These are phyloP conservation scores for Boletus rubescentipes DNA, from an alignment of 768 basidiomycete genomes.

Conservation along the genomic window DNA sequence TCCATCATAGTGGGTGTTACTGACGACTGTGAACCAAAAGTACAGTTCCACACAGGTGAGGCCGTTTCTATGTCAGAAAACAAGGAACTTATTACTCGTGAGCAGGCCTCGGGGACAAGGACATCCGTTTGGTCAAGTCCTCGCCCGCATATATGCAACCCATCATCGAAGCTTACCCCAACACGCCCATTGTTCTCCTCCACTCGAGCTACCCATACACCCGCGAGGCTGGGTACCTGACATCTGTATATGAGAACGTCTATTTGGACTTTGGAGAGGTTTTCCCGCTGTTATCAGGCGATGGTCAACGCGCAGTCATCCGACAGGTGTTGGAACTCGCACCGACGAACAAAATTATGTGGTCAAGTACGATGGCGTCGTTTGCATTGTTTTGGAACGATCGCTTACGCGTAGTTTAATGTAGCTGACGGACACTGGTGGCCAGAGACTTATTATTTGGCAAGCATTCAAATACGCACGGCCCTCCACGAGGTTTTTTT, in stretches of 20 bases:
- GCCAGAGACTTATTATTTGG: slow-evolving; percentile 77
- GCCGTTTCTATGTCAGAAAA: neutral
- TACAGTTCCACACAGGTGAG: slow-evolving; percentile 76
- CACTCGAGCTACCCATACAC: slow-evolving; percentile 80
- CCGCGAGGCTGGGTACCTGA: slow-evolving; percentile 75
- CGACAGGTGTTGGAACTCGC: slow-evolving; percentile 66
- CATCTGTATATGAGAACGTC: slow-evolving; percentile 70
- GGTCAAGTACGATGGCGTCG: slow-evolving; percentile 58
- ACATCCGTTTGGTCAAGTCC: slow-evolving; percentile 55
- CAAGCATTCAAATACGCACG: slow-evolving; percentile 59
- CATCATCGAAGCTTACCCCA: slow-evolving; percentile 61
- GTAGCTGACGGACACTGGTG: slow-evolving; percentile 44
- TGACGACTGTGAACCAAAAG: slow-evolving; percentile 34
- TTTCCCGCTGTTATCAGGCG: slow-evolving; percentile 63
- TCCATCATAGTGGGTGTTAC: neutral
- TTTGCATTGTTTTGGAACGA: neutral
- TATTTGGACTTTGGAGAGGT: slow-evolving; percentile 81
- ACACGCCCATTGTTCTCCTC: slow-evolving; percentile 63
- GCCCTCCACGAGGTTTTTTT: slow-evolving; percentile 56
- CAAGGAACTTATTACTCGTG: neutral
- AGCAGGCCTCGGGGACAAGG: slow-evolving; percentile 65
- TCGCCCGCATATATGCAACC: slow-evolving; percentile 70
- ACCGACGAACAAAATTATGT: slow-evolving; percentile 78
- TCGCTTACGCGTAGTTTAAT: neutral
- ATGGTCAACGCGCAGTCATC: slow-evolving; percentile 60